These are phyloP conservation scores for Candida stauntonica DNA, from an alignment of 805 yeast species.

Conservation along the genomic window DNA sequence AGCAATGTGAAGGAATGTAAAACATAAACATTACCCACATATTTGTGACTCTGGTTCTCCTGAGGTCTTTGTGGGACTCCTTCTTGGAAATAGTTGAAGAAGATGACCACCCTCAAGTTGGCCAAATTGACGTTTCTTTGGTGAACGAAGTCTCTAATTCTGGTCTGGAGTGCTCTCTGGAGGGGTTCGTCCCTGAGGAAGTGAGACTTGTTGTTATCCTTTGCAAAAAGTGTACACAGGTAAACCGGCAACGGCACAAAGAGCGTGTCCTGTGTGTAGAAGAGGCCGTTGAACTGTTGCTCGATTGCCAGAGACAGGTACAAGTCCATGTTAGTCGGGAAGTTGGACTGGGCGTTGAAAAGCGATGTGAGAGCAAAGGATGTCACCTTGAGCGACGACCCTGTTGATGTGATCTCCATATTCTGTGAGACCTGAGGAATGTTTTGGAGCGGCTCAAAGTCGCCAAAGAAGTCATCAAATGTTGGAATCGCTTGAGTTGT, in stretches of 20 bases:
- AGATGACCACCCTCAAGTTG: constrained; percentile 18
- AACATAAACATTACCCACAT: constrained; percentile 25
- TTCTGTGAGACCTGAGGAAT: constrained; percentile 15
- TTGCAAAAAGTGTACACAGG: constrained; percentile 20
- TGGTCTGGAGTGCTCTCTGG: constrained; percentile 13
- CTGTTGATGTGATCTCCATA: constrained; percentile 17
- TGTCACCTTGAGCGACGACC: constrained; percentile 16
- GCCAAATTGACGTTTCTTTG: constrained; percentile 16
- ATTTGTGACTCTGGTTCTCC: constrained; percentile 23
- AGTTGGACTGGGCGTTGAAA: constrained; percentile 18
- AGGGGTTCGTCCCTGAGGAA: constrained; percentile 19
- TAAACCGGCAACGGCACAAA: constrained; percentile 23
- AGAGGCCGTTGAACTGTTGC: constrained; percentile 12
- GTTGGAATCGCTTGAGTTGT: constrained; percentile 14
- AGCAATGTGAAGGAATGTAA: constrained; percentile 17
- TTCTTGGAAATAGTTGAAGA: constrained; percentile 22
- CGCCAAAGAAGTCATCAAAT: constrained; percentile 23
- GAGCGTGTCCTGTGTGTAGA: constrained; percentile 20
- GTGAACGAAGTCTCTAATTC: constrained; percentile 19
- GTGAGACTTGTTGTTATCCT: constrained; percentile 21
- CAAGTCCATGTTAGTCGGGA: constrained; percentile 22
- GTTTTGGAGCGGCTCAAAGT: constrained; percentile 21
- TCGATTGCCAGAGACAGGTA: constrained; percentile 20
- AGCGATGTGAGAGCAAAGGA: constrained; percentile 16
- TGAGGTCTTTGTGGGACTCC: constrained; percentile 24